Evolutionary conservation across 257 asterid genomes (phyloP).

Genomic region (Forsythia suspensa): DNA sequence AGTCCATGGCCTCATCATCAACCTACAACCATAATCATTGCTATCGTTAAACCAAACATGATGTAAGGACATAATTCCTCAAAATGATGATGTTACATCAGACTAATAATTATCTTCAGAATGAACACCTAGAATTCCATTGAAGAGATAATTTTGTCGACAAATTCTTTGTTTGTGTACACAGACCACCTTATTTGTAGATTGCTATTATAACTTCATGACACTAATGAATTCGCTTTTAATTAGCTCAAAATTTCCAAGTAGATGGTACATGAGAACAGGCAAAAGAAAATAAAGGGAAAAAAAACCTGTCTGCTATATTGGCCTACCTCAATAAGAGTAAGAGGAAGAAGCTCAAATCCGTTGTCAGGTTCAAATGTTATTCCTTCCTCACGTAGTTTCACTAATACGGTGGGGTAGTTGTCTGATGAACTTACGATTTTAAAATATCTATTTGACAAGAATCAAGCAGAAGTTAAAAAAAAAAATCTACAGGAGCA

Average conservation of each 20-base stretch:
- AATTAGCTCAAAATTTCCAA: not conserved
- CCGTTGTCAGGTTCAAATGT: slow-evolving; percentile 78
- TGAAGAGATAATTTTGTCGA: not conserved
- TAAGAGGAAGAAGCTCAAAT: slow-evolving; percentile 73
- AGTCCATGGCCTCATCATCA: slow-evolving; percentile 92
- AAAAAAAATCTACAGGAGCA: not conserved
- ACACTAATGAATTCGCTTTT: not conserved
- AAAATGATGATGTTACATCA: not conserved
- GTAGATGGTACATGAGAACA: not conserved
- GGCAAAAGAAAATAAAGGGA: not conserved
- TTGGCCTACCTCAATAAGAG: slow-evolving; percentile 62
- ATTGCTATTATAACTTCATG: not conserved
- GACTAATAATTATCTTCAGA: not conserved
- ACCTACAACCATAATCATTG: slow-evolving; percentile 47
- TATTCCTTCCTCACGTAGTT: slow-evolving; percentile 75
- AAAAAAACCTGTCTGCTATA: not conserved
- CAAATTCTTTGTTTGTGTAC: not conserved
- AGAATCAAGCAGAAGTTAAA: slow-evolving; percentile 17
- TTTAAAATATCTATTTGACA: slow-evolving; percentile 49
- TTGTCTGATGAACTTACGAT: slow-evolving; percentile 71
- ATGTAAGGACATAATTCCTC: not conserved
- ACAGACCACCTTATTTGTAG: not conserved
- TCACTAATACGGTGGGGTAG: slow-evolving; percentile 59
- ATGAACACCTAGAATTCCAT: not conserved
- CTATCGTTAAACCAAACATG: not conserved